These are phyloP conservation scores for Curvularia spicifera DNA, from an alignment of 2,329 filamentous ascomycete genomes.

Conservation along the genomic window DNA sequence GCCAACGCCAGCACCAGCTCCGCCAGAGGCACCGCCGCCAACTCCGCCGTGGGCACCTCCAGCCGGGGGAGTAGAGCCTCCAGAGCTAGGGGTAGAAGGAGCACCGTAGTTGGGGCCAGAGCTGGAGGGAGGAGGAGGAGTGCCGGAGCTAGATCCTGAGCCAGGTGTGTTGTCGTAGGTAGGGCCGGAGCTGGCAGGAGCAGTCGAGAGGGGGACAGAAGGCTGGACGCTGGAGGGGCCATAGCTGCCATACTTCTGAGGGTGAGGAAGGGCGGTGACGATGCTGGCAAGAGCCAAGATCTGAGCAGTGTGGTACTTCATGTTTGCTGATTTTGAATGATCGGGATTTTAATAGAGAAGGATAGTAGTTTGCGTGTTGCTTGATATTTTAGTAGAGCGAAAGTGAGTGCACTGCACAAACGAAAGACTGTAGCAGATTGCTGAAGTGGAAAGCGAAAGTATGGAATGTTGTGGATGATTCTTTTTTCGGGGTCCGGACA, in stretches of 20 bases:
- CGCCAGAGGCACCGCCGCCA: background rate
- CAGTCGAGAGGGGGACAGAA: slow-evolving; percentile 8
- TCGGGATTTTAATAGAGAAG: slow-evolving; percentile 1
- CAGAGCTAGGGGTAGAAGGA: background rate
- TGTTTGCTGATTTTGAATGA: slow-evolving; percentile 8
- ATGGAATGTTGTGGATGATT: slow-evolving; percentile 11
- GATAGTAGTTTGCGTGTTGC: background rate
- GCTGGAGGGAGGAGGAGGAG: background rate
- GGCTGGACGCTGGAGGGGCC: background rate
- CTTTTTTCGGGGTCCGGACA: slow-evolving; percentile 5
- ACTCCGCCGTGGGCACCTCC: background rate
- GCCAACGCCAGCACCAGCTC: background rate
- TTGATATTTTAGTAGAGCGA: slow-evolving; percentile 2
- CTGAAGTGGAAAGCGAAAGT: slow-evolving; percentile 12
- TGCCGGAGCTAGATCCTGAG: background rate
- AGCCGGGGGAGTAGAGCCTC: background rate
- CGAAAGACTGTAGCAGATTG: slow-evolving; percentile 5
- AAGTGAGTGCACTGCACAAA: slow-evolving; percentile 12
- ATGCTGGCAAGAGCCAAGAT: slow-evolving; percentile 14
- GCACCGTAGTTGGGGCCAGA: background rate
- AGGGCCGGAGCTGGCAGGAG: slow-evolving; percentile 1
- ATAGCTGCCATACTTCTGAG: slow-evolving; percentile 4
- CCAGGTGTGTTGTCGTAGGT: slow-evolving; percentile 1
- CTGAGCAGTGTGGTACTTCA: slow-evolving; percentile 15
- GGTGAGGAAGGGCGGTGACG: slow-evolving; percentile 10